These are phyloP conservation scores for Diaporthe longicolla DNA, from an alignment of 2,329 filamentous ascomycete genomes.

Conservation along the genomic window DNA sequence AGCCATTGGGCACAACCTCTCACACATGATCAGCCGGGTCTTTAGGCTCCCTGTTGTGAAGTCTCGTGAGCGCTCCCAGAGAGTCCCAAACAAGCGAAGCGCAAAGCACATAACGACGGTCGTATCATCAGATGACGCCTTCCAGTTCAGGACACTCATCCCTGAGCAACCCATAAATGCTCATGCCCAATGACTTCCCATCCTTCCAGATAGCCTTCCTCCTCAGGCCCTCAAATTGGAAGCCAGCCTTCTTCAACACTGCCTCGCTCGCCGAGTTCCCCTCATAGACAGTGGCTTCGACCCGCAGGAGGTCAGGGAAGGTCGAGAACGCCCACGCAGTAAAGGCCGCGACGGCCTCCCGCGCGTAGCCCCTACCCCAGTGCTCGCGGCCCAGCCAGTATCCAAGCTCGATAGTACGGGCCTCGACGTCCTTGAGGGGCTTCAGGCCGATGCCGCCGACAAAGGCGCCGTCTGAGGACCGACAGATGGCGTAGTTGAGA, in stretches of 20 bases:
- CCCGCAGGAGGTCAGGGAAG: conserved; percentile 56
- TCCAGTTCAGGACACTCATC: conserved; percentile 48
- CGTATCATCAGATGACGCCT: conserved; percentile 41
- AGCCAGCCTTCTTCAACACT: conserved; percentile 61
- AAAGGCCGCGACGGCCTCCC: conserved; percentile 57
- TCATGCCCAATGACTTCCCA: conserved; percentile 55
- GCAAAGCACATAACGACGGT: background rate
- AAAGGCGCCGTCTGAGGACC: conserved; percentile 50
- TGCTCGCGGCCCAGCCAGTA: conserved; percentile 61
- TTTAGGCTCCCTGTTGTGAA: background rate
- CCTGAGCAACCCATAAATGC: conserved; percentile 57
- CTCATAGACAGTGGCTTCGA: conserved; percentile 57
- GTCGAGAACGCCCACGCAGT: conserved; percentile 60
- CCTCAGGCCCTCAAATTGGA: conserved; percentile 58
- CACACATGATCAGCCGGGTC: too few species aligned
- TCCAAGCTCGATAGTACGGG: conserved; percentile 62
- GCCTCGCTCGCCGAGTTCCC: conserved; percentile 58
- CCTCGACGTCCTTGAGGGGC: conserved; percentile 55
- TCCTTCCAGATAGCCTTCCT: conserved; percentile 59
- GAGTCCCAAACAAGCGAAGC: background rate
- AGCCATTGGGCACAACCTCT: background rate
- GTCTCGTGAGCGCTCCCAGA: background rate
- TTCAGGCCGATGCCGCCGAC: conserved; percentile 60
- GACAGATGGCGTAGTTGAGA: conserved; percentile 55
- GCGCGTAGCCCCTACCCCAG: conserved; percentile 63